Evolutionary conservation across 2,329 filamentous ascomycete genomes (phyloP).

Genomic region (Cercospora sesami): DNA sequence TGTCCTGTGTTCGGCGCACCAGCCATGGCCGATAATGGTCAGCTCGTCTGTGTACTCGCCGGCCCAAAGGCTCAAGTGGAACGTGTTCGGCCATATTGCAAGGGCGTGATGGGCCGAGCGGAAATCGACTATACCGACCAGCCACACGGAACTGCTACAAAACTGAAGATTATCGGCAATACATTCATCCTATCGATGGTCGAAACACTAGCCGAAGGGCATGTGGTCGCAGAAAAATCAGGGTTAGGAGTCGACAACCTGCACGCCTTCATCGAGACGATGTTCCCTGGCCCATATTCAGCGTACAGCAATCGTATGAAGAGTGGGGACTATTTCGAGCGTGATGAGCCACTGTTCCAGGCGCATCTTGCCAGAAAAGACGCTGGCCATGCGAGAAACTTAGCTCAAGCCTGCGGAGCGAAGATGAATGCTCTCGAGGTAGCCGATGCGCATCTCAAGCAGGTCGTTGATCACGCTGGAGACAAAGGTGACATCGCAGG

Average conservation of each 20-base stretch:
- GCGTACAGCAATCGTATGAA: conserved; percentile 75
- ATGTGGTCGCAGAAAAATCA: conserved; percentile 76
- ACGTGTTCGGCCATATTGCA: conserved; percentile 68
- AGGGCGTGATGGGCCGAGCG: conserved; percentile 68
- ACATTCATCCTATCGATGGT: conserved; percentile 83
- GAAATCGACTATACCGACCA: conserved; percentile 71
- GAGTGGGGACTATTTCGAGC: conserved; percentile 71
- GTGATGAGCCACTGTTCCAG: conserved; percentile 76
- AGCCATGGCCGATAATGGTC: conserved; percentile 67
- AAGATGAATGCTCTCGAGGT: conserved; percentile 65
- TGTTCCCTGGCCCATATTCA: conserved; percentile 75
- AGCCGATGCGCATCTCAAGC: conserved; percentile 66
- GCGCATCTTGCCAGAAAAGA: conserved; percentile 84
- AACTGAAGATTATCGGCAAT: conserved; percentile 82
- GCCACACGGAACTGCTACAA: conserved; percentile 66
- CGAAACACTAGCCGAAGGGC: conserved; percentile 73
- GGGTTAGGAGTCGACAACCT: conserved; percentile 71
- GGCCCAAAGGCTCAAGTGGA: conserved; percentile 62
- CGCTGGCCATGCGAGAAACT: conserved; percentile 66
- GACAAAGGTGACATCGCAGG: conserved; percentile 74
- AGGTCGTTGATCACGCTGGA: conserved; percentile 69
- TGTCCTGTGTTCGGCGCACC: conserved; percentile 72
- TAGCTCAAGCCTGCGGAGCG: conserved; percentile 65
- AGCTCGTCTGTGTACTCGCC: conserved; percentile 71
- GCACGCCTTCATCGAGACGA: conserved; percentile 67